Base-by-base conservation (phyloP, 495 filamentous ascomycete species). In the Aspergillus campestris region DNA sequence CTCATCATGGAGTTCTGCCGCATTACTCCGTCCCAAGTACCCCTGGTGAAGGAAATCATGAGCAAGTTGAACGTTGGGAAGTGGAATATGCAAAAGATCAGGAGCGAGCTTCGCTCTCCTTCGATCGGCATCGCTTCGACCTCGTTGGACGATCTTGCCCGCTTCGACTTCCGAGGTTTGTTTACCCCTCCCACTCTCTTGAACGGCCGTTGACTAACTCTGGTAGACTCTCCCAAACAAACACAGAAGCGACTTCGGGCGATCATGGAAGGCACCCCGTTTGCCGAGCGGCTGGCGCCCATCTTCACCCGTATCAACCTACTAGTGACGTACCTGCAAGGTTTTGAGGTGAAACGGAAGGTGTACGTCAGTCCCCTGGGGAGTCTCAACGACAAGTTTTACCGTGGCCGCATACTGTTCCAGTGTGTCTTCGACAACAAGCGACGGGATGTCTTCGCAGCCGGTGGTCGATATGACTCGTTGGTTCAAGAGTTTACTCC, bases 321-420 rank as follows among this genome's bases (percentile, higher is more conserved):
- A 24, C 76, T 95, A 4, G 75, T 86, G 51, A 73, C 75, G 38
- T 95, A 92, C 57, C 70, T 85, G 32, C 82, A 84, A 57, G 74
- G 78, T 14, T 84, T 94, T 44, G 77, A 79, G 9, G 74, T 97
- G 4, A 72, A 78, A 39, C 78, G 79, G 32, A 94, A 91, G 55
- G 72, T 94, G 18, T 96, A 88, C 56, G 70, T 98, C 51, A 86
- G 77, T 47, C 89, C 90, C 5, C 74, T 98, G 9, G 85, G 84
- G 51, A 94, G 86, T 57, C 75, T 91, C 53, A 95, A 96, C 59
- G 90, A 95, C 55, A 86, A 86, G 38, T 95, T 97, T 63, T 98
- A 92, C 65, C 72, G 78, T 32, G 87, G 87, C 7, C 89, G 90
- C 31, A 71, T 97, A 14, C 67, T 97, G 24, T 98, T 98, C 59